Base-by-base conservation (phyloP, 108 stramenopile species). In the Cyclostephanos invisitatus region DNA sequence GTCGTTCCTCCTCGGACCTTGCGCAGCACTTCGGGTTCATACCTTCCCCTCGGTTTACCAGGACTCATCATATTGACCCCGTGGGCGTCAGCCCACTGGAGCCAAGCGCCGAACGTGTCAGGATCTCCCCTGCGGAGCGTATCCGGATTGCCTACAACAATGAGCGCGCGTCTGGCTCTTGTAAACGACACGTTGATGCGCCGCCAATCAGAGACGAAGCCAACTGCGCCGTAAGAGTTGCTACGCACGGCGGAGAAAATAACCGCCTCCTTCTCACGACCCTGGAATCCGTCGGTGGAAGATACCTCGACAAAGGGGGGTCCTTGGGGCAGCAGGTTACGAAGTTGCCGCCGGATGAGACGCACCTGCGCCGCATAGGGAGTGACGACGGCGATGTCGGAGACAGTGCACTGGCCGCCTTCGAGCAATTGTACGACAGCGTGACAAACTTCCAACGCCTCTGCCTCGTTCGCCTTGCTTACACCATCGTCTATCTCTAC, bases 111-210 rank as follows among this genome's bases (percentile, higher is more conserved):
- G 90, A 93, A 94, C 12, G 93, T 94, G 63, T 94, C 92, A 12
- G 89, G 88, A 68, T 98, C 95, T 51, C 95, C 95, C 53, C 91
- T 75, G 17, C 91, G 75, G 12, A 96, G 78, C n/a, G 94, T 96
- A 58, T 87, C 85, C 47, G 91, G 91, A 82, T 98, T 96, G 48
- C 95, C 95, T 67, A 98, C 87, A 22, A 97, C 92, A 68, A 93
- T 95, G 12, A 96, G 81, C 1, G 89, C 96, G 35, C 99, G 85
- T 38, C 96, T 81, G 20, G 97, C 98, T 25, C 99, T 92, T 12
- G 99, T 99, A 54, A 99, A 97, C 25, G 97, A 96, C 61, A 99
- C 99, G 76, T 99, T 99, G 58, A 98, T 88, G 27, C 99, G 96
- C 15, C 99, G 83, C 90, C 94, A 96, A 75, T 99, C 99, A 10